phyloP scores from a whole-genome alignment of 108 stramenopile species.

The Cylindrotheca fusiformis region DNA sequence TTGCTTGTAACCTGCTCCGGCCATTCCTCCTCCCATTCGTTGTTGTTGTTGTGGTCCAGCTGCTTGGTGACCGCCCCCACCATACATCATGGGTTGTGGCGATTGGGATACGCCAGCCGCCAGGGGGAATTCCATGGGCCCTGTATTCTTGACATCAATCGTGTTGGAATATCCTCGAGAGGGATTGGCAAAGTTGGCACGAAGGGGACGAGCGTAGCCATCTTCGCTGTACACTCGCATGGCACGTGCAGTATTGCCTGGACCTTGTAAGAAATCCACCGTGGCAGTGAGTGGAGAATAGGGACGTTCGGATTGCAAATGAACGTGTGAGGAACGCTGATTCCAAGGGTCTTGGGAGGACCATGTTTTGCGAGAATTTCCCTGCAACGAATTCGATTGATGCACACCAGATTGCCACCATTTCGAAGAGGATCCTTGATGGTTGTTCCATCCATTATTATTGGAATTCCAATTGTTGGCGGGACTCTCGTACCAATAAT shows the following conservation, averaged over 20 bases:
- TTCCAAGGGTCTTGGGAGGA: slow-evolving; percentile 8
- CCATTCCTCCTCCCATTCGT: background rate
- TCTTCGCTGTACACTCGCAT: slow-evolving; percentile 69
- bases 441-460: background rate
- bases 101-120: slow-evolving; percentile 40
- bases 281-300: slow-evolving; percentile 50
- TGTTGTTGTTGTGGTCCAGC: background rate
- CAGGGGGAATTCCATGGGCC: slow-evolving; percentile 65
- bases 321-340: background rate
- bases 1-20: background rate
- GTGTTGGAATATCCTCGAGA: background rate
- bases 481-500: background rate
- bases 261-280: slow-evolving; percentile 64
- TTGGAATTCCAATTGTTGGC: background rate
- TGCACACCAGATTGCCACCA: background rate
- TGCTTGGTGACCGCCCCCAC: background rate
- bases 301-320: slow-evolving; percentile 1
- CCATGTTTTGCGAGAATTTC: slow-evolving; percentile 23
- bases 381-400: slow-evolving; percentile 2
- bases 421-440: too few relatives aligned
- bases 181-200: slow-evolving; percentile 16
- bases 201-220: slow-evolving; percentile 58
- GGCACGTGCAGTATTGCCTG: slow-evolving; percentile 54
- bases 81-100: background rate
- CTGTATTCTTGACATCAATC: slow-evolving; percentile 62